These are phyloP conservation scores for Ustulina deusta DNA, from an alignment of 2,329 filamentous ascomycete species.

Conservation along the genomic window DNA sequence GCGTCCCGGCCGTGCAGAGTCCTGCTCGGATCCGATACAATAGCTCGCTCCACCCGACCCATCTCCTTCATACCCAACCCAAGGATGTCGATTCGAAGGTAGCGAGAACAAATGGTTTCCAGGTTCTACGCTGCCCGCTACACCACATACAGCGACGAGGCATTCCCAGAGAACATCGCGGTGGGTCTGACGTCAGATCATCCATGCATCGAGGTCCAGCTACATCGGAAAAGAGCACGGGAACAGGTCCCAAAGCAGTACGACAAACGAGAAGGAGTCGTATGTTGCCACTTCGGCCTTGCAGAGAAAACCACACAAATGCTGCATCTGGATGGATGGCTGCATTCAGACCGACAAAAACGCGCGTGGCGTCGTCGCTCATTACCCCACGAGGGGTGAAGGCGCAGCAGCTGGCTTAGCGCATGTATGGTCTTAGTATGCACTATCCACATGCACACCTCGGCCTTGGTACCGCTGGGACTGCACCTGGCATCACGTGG, in stretches of 20 bases:
- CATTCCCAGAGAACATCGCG: constrained; percentile 2
- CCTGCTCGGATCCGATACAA: constrained; percentile 12
- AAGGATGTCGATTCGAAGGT: constrained; percentile 24
- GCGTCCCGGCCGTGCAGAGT: neutral
- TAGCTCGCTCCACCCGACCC: constrained; percentile 14
- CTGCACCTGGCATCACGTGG: neutral
- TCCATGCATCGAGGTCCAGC: constrained; percentile 16
- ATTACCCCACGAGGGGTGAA: constrained; percentile 32
- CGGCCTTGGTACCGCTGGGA: neutral
- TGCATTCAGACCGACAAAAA: constrained; percentile 26
- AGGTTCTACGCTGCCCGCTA: neutral
- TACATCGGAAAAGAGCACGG: constrained; percentile 18
- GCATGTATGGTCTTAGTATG: no score
- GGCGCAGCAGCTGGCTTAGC: constrained; percentile 4
- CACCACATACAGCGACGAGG: neutral
- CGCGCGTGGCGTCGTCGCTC: constrained; percentile 32
- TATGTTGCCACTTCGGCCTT: constrained; percentile 18
- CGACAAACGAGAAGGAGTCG: constrained; percentile 5
- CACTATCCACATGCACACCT: neutral
- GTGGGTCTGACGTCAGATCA: constrained; percentile 34
- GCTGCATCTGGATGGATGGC: constrained; percentile 20
- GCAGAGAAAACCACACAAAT: constrained; percentile 28
- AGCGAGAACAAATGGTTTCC: constrained; percentile 18
- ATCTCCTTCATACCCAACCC: constrained; percentile 38
- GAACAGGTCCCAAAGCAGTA: constrained; percentile 9